phyloP scores from a whole-genome alignment of 2,329 filamentous ascomycete species.

The Pyrenophora teres region DNA sequence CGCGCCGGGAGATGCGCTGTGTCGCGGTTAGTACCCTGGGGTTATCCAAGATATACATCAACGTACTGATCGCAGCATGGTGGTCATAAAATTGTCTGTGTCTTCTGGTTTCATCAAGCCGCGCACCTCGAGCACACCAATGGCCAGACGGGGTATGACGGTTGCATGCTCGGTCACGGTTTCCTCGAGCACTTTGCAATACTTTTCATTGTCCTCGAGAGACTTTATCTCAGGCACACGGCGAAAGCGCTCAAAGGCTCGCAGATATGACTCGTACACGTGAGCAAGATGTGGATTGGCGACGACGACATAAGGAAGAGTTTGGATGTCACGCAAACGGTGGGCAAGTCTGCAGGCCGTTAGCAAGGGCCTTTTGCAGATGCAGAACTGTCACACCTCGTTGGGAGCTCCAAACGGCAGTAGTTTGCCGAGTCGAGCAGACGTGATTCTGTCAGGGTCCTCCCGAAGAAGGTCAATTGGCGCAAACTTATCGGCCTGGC shows the following conservation, averaged over 20 bases:
- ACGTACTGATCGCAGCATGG: slow-evolving; percentile 81
- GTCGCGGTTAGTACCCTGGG: slow-evolving; percentile 6
- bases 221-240: slow-evolving; percentile 81
- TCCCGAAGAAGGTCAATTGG: slow-evolving; percentile 95
- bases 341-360: slow-evolving; percentile 72
- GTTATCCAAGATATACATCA: fast-evolving
- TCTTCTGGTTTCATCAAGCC: slow-evolving; percentile 78
- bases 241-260: slow-evolving; percentile 90
- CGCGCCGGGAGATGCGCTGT: slow-evolving; percentile 88
- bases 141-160: slow-evolving; percentile 91
- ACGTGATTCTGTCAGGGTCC: slow-evolving; percentile 85
- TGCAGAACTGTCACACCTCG: slow-evolving; percentile 58
- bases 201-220: slow-evolving; percentile 84
- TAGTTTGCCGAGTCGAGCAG: slow-evolving; percentile 96
- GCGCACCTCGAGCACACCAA: slow-evolving; percentile 90
- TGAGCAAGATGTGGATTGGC: slow-evolving; percentile 93
- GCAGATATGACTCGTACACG: slow-evolving; percentile 96
- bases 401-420: slow-evolving; percentile 91
- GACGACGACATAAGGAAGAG: slow-evolving; percentile 91
- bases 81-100: slow-evolving; percentile 94
- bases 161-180: slow-evolving; percentile 87
- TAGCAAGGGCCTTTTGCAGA: slow-evolving; percentile 9
- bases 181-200: slow-evolving; percentile 78
- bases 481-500: slow-evolving; percentile 94
- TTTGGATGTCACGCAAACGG: slow-evolving; percentile 95